Evolutionary conservation across 2,329 filamentous ascomycete genomes (phyloP), one percentile per base, ranked within the genome.

Genomic region (Fusarium sublunatum): DNA sequence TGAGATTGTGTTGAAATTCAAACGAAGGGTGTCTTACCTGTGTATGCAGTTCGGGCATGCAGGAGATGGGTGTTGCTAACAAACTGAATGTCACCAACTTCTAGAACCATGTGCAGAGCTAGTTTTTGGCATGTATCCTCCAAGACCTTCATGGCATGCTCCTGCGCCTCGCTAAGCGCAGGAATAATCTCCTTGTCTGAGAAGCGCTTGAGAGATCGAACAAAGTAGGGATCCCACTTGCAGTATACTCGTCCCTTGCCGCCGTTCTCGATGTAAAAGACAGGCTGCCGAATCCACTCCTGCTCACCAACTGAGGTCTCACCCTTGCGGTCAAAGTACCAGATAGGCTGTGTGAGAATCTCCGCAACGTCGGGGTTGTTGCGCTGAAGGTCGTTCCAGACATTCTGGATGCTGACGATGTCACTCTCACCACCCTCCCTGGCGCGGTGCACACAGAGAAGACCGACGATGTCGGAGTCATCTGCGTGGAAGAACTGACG

Each of bases 291-390:
- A 69, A 92, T 91, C 77, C 88, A 96, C 54, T 88, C 87, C 51
- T 93, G 86, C 76, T 96, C 83, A 11, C 91, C 92, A 12, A 82
- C 78, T 22, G 87, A 91, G 1, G 86, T 87, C 80, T 96, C 92
- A 10, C 92, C 92, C 80, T 96, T 96, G 51, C 92, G 89, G 77
- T 96, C 92, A 75, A 96, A 94, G 79, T 96, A 95, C 92, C 92
- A 96, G 64, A 92, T 86, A 1, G 92, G 92, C 73, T 88, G 79
- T 1, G 90, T 89, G 49, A 96, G 81, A 6, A 88, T 83, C 74
- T 91, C 86, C 1, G 91, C 89, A 2, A 96, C 89, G 70, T 94
- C 92, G 0, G 92, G 91, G 24, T 91, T 83, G 73, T 94, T 87
- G 35, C 76, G 77, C 73, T 92, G 91, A 32, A 96, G 82, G 34